phyloP scores from a whole-genome alignment of 495 filamentous ascomycete species.

The Neurospora africana region DNA sequence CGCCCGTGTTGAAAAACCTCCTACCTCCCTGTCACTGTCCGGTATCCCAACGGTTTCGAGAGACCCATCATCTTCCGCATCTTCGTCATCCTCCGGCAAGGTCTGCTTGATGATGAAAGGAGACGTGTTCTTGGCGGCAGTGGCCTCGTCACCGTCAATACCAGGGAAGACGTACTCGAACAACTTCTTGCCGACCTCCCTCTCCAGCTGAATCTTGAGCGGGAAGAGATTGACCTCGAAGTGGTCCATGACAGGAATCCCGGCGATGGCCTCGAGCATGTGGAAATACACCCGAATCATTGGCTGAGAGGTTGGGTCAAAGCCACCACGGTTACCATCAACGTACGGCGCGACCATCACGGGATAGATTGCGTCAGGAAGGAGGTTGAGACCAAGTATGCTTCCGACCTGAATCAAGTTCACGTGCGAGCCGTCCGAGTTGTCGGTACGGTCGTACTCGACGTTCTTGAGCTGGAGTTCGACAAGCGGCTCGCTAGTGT shows the following conservation, averaged over 20 bases:
- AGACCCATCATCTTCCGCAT: slow-evolving; percentile 33
- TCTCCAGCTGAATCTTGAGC: slow-evolving; percentile 87
- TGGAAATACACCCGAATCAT: slow-evolving; percentile 95
- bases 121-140: slow-evolving; percentile 48
- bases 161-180: slow-evolving; percentile 98
- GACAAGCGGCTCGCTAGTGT: slow-evolving; percentile 75
- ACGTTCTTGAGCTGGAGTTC: slow-evolving; percentile 88
- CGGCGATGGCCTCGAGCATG: slow-evolving; percentile 95
- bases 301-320: slow-evolving; percentile 43
- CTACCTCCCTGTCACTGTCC: slow-evolving; percentile 23
- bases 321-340: slow-evolving; percentile 46
- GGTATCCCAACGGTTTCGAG: slow-evolving; percentile 13
- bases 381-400: slow-evolving; percentile 75
- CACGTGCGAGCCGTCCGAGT: slow-evolving; percentile 90
- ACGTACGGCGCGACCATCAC: slow-evolving; percentile 87
- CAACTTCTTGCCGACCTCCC: slow-evolving; percentile 82
- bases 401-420: slow-evolving; percentile 80
- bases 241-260: slow-evolving; percentile 92
- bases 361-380: slow-evolving; percentile 85
- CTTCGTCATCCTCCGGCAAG: slow-evolving; percentile 54
- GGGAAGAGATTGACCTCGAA: slow-evolving; percentile 94
- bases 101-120: slow-evolving; percentile 78
- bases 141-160: slow-evolving; percentile 41
- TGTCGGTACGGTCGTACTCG: slow-evolving; percentile 86
- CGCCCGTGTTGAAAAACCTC: slow-evolving; percentile 41